phyloP scores from a whole-genome alignment of 768 basidiomycete species.

The Agaricus blazei region DNA sequence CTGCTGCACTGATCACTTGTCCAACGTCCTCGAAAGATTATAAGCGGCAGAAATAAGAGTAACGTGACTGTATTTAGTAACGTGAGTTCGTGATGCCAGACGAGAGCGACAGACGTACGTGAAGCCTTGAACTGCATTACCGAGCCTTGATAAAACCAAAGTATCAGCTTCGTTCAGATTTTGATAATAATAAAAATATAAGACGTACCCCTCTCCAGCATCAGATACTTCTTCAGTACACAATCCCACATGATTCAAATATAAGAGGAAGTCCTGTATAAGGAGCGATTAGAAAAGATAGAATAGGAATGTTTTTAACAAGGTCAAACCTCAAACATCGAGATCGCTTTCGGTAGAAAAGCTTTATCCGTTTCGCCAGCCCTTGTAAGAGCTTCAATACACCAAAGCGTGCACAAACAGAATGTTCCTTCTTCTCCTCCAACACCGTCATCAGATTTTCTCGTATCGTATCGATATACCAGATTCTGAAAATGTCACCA shows the following conservation, averaged over 20 bases:
- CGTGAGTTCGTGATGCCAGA: background rate
- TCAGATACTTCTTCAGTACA: slow-evolving; percentile 85
- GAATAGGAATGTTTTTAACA: background rate
- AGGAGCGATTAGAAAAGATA: background rate
- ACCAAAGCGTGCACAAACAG: slow-evolving; percentile 85
- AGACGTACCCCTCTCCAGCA: slow-evolving; percentile 72
- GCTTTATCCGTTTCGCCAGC: slow-evolving; percentile 74
- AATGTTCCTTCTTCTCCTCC: slow-evolving; percentile 96
- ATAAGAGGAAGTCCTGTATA: slow-evolving; percentile 66
- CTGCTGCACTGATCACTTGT: background rate
- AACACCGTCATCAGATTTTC: slow-evolving; percentile 85
- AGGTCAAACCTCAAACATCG: slow-evolving; percentile 82
- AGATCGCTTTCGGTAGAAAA: slow-evolving; percentile 61
- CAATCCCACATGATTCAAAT: slow-evolving; percentile 82
- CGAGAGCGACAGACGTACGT: slow-evolving; percentile 47
- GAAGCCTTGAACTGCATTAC: slow-evolving; percentile 87
- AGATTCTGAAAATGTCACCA: slow-evolving; percentile 47
- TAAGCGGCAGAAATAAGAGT: slow-evolving; percentile 83
- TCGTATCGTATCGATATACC: slow-evolving; percentile 86
- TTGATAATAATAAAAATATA: background rate
- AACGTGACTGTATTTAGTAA: slow-evolving; percentile 50
- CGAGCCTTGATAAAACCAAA: slow-evolving; percentile 43
- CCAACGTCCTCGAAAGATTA: slow-evolving; percentile 65
- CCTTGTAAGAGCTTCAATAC: slow-evolving; percentile 83
- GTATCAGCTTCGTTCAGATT: background rate